These are phyloP conservation scores for Daldinia decipiens DNA, from an alignment of 495 filamentous ascomycete genomes.

Conservation along the genomic window DNA sequence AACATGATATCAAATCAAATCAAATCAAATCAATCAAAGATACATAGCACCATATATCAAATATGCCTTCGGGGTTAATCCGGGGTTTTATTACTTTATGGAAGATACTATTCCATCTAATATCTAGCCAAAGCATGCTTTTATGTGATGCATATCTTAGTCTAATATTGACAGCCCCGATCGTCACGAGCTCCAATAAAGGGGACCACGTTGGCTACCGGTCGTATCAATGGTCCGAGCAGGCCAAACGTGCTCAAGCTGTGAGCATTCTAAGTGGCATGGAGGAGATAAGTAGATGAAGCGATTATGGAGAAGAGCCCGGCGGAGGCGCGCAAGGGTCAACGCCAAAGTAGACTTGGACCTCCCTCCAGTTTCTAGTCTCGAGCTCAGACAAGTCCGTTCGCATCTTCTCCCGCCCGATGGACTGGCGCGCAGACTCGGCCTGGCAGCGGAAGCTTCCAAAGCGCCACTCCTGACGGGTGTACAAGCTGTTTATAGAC, in stretches of 20 bases:
- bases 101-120: background rate
- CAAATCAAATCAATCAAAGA: too few relatives aligned
- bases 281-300: background rate
- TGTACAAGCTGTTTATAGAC: constrained; percentile 18
- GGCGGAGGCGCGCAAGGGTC: constrained; percentile 28
- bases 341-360: constrained; percentile 34
- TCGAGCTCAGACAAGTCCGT: background rate
- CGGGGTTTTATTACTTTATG: background rate
- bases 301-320: background rate
- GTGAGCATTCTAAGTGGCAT: background rate
- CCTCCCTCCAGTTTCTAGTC: constrained; percentile 7
- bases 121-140: background rate
- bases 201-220: background rate
- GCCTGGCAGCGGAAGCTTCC: constrained; percentile 58
- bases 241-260: background rate
- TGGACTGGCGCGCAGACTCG: constrained; percentile 51
- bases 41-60: background rate
- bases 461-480: constrained; percentile 53
- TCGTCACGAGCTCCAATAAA: background rate
- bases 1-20: background rate
- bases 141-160: background rate
- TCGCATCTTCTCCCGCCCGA: constrained; percentile 44
- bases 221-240: background rate
- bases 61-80: background rate
- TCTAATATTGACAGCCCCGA: background rate